A percentile compares a stretch with the other conserved stretches of the same genome.
Evolutionary conservation across 768 basidiomycete species (phyloP).

Genomic region (Lactarius tabidus): DNA sequence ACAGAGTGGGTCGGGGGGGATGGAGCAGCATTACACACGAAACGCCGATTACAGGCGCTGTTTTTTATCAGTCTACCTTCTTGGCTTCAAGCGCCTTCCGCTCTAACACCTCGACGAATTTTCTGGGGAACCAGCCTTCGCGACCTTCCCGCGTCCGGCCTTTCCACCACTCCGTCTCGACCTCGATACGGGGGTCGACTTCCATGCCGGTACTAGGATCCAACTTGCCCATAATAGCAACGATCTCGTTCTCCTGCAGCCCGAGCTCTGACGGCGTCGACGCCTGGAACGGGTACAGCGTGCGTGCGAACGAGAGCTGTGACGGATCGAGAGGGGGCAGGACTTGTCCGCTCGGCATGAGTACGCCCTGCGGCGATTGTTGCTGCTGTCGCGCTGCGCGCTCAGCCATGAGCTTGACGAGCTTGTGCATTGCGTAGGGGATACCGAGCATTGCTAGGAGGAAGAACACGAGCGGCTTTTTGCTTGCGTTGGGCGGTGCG

Average conservation of each 20-base stretch:
- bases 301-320: constrained; percentile 77
- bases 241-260: constrained; percentile 86
- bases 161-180: constrained; percentile 87
- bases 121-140: constrained; percentile 92
- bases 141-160: constrained; percentile 88
- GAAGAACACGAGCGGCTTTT: constrained; percentile 91
- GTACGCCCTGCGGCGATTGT: constrained; percentile 30
- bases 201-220: constrained; percentile 65
- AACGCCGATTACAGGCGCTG: background rate
- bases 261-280: constrained; percentile 73
- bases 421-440: constrained; percentile 88
- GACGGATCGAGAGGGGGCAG: constrained; percentile 72
- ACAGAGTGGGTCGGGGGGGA: background rate
- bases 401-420: constrained; percentile 72
- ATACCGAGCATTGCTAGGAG: constrained; percentile 90
- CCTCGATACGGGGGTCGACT: constrained; percentile 58
- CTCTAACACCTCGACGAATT: constrained; percentile 76
- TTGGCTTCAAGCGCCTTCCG: constrained; percentile 39
- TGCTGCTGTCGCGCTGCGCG: constrained; percentile 51
- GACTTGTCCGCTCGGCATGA: constrained; percentile 35
- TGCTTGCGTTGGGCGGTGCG: constrained; percentile 59
- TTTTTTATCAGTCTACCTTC: constrained; percentile 37
- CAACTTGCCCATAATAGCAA: constrained; percentile 82
- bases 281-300: constrained; percentile 73
- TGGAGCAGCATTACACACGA: background rate